Evolutionary conservation across 176 grass and related monocot species (phyloP).

Genomic region (Oropetium thomaeum): DNA sequence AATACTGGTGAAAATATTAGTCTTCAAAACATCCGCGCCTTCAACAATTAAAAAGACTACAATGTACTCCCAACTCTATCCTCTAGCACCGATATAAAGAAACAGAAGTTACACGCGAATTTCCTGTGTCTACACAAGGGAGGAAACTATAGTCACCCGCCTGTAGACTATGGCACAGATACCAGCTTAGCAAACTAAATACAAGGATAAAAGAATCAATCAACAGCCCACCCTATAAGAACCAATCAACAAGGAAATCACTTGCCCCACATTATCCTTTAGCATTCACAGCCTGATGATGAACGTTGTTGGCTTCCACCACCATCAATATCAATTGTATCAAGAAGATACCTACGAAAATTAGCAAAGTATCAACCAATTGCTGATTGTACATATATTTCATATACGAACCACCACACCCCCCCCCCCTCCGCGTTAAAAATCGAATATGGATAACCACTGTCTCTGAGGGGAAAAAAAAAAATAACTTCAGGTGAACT

Average conservation of each 20-base stretch:
- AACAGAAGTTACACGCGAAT: conserved; percentile 18
- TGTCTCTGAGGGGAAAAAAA: background rate
- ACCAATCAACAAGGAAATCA: background rate
- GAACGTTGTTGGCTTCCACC: conserved; percentile 65
- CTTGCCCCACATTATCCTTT: conserved; percentile 31
- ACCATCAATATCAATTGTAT: conserved; percentile 76
- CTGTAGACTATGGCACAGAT: conserved; percentile 31
- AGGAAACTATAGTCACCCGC: conserved; percentile 13
- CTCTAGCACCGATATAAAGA: conserved; percentile 26
- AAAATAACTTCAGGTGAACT: conserved; percentile 17
- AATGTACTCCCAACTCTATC: conserved; percentile 21
- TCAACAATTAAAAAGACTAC: conserved; percentile 4
- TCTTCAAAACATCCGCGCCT: background rate
- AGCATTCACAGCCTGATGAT: conserved; percentile 82
- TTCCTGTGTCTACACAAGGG: background rate
- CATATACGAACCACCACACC: background rate
- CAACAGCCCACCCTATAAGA: background rate
- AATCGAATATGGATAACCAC: background rate
- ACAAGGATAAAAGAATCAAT: background rate
- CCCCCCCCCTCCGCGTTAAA: background rate
- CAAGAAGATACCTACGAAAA: conserved; percentile 64
- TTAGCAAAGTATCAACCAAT: background rate
- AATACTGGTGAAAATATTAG: conserved; percentile 12
- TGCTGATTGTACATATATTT: background rate
- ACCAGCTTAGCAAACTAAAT: conserved; percentile 34